Evolutionary conservation across 805 yeast genomes (phyloP).

Genomic region (Cyberlindnera petersonii): DNA sequence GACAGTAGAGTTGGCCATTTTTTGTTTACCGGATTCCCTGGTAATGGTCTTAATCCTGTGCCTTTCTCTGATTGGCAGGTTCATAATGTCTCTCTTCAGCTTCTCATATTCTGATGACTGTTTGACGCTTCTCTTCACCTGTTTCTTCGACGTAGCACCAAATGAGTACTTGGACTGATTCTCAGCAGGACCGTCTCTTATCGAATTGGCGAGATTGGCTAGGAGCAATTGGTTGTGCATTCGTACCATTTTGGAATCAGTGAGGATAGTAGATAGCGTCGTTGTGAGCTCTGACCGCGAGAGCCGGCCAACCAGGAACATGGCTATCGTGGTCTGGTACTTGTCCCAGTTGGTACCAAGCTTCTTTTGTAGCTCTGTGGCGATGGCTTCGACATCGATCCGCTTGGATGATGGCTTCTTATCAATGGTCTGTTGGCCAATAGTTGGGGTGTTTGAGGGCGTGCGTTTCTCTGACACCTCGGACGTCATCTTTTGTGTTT

Average conservation of each 20-base stretch:
- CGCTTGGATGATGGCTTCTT: conserved; percentile 28
- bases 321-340: conserved; percentile 74
- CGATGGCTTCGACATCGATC: conserved; percentile 60
- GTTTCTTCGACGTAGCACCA: conserved; percentile 31
- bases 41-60: conserved; percentile 79
- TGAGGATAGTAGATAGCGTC: conserved; percentile 52
- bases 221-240: conserved; percentile 82
- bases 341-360: conserved; percentile 79
- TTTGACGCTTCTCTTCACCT: conserved; percentile 47
- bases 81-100: conserved; percentile 81
- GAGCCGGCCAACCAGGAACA: conserved; percentile 73
- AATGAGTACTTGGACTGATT: conserved; percentile 26
- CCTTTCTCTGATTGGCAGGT: conserved; percentile 79
- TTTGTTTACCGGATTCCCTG: conserved; percentile 75
- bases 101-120: conserved; percentile 72
- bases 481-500: conserved; percentile 11
- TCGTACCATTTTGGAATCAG: conserved; percentile 32
- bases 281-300: conserved; percentile 70
- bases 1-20: conserved; percentile 64
- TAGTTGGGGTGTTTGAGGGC: conserved; percentile 14
- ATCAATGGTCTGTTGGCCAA: conserved; percentile 14
- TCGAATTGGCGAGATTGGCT: conserved; percentile 78
- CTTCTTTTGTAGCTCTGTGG: conserved; percentile 65
- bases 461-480: conserved; percentile 12
- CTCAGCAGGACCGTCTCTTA: conserved; percentile 67